These are phyloP conservation scores for Cyberlindnera japonica DNA, from an alignment of 805 yeast genomes.

Conservation along the genomic window DNA sequence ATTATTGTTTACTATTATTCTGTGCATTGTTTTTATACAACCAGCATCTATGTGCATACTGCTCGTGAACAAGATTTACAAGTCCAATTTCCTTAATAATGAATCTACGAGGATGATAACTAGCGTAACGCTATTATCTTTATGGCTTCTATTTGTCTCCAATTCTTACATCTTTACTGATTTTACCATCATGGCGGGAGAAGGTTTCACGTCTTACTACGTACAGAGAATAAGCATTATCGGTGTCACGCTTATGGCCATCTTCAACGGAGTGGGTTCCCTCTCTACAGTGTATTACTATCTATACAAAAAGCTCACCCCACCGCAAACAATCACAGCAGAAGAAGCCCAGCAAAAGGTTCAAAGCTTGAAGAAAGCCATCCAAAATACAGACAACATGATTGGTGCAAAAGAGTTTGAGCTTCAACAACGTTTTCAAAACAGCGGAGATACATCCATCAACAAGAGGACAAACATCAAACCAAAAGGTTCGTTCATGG, in stretches of 20 bases:
- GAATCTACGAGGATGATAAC: slow-evolving; percentile 7
- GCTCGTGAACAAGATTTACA: slow-evolving; percentile 21
- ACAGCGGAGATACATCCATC: slow-evolving; percentile 1
- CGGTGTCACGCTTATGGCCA: slow-evolving; percentile 27
- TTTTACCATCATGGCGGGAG: slow-evolving; percentile 12
- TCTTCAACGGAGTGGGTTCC: slow-evolving; percentile 28
- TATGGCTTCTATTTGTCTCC: slow-evolving; percentile 22
- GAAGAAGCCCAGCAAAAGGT: slow-evolving; percentile 10
- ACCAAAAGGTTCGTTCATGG: slow-evolving; percentile 24
- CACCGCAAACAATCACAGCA: slow-evolving; percentile 2
- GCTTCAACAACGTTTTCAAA: not conserved
- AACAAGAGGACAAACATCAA: slow-evolving; percentile 20
- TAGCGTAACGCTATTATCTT: slow-evolving; percentile 1
- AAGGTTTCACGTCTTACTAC: slow-evolving; percentile 14
- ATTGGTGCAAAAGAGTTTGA: slow-evolving; percentile 19
- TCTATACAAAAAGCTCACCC: slow-evolving; percentile 13
- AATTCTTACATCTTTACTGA: slow-evolving; percentile 23
- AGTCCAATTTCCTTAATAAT: slow-evolving; percentile 11
- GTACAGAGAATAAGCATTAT: slow-evolving; percentile 23
- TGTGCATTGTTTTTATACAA: slow-evolving; percentile 20
- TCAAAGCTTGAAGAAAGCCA: slow-evolving; percentile 15
- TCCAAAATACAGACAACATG: slow-evolving; percentile 20
- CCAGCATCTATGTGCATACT: slow-evolving; percentile 18
- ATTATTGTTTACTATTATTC: slow-evolving; percentile 5
- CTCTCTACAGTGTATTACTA: slow-evolving; percentile 27